These are phyloP conservation scores for Penicillium argentinense DNA, from an alignment of 495 filamentous ascomycete species.

Conservation along the genomic window DNA sequence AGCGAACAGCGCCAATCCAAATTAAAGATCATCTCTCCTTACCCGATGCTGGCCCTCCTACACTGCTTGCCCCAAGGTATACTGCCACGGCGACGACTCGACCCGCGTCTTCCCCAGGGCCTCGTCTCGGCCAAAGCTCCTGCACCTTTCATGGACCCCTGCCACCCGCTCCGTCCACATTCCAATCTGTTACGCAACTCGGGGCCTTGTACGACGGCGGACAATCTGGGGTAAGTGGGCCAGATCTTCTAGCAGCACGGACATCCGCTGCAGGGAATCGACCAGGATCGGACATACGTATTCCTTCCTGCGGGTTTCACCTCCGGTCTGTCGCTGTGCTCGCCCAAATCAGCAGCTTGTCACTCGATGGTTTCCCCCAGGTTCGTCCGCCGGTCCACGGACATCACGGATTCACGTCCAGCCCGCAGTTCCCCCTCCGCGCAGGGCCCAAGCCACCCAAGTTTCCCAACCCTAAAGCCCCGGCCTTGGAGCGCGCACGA, in stretches of 20 bases:
- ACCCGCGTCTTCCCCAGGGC: too few relatives aligned
- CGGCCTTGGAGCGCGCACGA: too few relatives aligned
- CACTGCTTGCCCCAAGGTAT: background rate
- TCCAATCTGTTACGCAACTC: constrained; percentile 3
- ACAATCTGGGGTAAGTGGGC: constrained; percentile 50
- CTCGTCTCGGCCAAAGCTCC: too few relatives aligned
- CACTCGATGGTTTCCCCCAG: background rate
- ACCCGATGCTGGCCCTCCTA: background rate
- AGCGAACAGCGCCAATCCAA: background rate
- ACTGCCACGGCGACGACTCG: background rate
- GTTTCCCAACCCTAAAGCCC: too few relatives aligned
- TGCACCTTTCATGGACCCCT: too few relatives aligned
- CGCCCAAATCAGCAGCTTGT: background rate
- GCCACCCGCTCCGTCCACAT: constrained; percentile 1
- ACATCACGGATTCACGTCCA: background rate
- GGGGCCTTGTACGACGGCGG: constrained; percentile 11
- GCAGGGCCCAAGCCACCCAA: too few relatives aligned
- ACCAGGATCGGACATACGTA: constrained; percentile 18
- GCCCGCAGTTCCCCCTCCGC: too few relatives aligned
- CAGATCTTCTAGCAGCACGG: constrained; percentile 42
- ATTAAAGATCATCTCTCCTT: background rate
- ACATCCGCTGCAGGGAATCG: constrained; percentile 38
- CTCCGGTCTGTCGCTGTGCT: constrained; percentile 3
- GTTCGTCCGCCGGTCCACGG: background rate
- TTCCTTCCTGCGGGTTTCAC: constrained; percentile 2